These are phyloP conservation scores for Camelina sativa DNA, from an alignment of 345 rosid species.

Conservation along the genomic window DNA sequence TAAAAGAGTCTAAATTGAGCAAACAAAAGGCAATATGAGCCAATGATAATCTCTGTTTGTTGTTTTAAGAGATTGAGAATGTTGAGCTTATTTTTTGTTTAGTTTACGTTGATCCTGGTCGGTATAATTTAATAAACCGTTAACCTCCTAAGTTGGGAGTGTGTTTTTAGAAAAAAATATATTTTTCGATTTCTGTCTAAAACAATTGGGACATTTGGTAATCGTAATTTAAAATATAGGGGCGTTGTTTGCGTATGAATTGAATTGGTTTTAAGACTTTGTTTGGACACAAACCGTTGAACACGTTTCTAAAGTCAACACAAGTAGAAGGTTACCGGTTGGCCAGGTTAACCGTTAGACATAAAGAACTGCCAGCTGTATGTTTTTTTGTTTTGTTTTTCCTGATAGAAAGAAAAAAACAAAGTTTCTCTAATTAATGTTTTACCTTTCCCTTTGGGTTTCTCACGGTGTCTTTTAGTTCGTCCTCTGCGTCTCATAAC, in stretches of 20 bases:
- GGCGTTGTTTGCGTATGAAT: neutral
- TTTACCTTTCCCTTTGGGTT: slow-evolving; percentile 19
- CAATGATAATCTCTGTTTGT: slow-evolving; percentile 1
- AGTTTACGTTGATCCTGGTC: neutral
- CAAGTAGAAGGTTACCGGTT: slow-evolving; percentile 34
- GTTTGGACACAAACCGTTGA: slow-evolving; percentile 28
- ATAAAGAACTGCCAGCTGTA: slow-evolving; percentile 40
- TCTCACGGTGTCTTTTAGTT: slow-evolving; percentile 7
- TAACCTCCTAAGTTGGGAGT: neutral
- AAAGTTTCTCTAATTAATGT: slow-evolving; percentile 19
- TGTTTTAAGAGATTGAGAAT: slow-evolving; percentile 6
- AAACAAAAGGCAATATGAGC: neutral
- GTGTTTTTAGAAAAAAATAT: neutral
- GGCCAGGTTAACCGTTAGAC: slow-evolving; percentile 17
- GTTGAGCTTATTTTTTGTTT: slow-evolving; percentile 14
- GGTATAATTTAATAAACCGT: neutral
- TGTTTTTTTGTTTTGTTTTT: neutral
- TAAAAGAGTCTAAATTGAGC: neutral
- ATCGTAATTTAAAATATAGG: neutral
- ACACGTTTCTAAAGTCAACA: slow-evolving; percentile 41
- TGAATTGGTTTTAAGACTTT: neutral
- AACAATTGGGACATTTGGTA: neutral
- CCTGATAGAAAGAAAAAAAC: neutral
- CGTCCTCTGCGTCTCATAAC: slow-evolving; percentile 12
- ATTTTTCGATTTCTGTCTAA: neutral